Base-by-base conservation (phyloP, 495 filamentous ascomycete species). In the Filosporella fistucella region DNA sequence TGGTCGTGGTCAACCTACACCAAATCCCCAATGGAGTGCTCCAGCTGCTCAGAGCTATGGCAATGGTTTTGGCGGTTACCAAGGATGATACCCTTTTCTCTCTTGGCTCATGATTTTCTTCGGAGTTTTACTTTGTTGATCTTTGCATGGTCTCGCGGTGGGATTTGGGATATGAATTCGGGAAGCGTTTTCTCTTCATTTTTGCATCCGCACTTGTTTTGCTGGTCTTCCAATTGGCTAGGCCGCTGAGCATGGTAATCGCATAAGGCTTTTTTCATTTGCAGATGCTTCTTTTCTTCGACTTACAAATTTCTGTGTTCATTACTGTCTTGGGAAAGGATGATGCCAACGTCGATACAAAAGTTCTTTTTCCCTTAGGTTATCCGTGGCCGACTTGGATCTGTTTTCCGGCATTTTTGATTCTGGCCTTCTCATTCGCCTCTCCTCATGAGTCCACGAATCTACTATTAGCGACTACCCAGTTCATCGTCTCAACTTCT, bases 11-110 rank as follows among this genome's bases (percentile, higher is more conserved):
- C 86, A 90, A 54, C 82, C 79, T 54, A 76, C 81, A 47, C 78
- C 85, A 49, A 82, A 80, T 58, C 69, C 81, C 57, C 85, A 86
- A 56, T 91, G 87, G 83, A 82, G 76, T 57, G 82, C 84, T 58
- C 71, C 75, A 17, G 72, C 78, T 35, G 70, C 71, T 32, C 75
- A 78, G 56, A 74, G 74, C 61, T 76, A 77, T 61, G 72, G 74
- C 58, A 78, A 76, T 54, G 77, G 75, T 34, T 81, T 78, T 59
- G 71, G 73, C 51, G 77, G 70, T 30, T 82, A 80, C 57, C 80
- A 80, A 58, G 76, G 76, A 42, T 80, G 74, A 60, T 34, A 39
- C 23, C 22, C 30, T 45, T 41, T 4, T 23, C 35, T 32, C 36
- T 21, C 6, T 43, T 40, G 33, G 29, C 13, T 36, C 18, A 21